Conservation (phyloP, 805 yeast genomes). For the Hagleromyces aurorensis region DNA sequence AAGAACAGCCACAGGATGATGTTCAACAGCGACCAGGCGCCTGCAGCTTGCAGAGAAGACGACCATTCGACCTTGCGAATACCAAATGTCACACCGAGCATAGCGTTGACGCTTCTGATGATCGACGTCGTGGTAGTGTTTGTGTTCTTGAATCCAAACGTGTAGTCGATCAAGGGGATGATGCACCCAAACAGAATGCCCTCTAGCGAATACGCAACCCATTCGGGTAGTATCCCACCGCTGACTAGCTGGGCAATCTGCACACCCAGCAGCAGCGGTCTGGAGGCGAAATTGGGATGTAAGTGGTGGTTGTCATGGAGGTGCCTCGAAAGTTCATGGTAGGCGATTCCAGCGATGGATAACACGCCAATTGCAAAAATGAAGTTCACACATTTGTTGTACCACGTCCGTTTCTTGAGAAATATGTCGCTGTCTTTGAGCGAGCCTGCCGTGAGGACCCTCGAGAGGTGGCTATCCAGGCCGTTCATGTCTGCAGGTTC, state of each 20-base stretch:
- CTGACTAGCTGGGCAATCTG: conserved; percentile 18
- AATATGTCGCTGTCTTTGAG: too few species aligned
- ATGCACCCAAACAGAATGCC: conserved; percentile 53
- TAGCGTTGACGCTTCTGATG: conserved; percentile 37
- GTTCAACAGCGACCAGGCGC: conserved; percentile 55
- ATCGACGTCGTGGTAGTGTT: conserved; percentile 15
- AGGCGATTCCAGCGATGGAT: conserved; percentile 43
- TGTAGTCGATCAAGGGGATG: conserved; percentile 37
- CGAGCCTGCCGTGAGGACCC: too few species aligned
- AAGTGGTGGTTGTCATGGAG: conserved; percentile 44
- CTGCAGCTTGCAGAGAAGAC: conserved; percentile 54
- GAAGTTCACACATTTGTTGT: conserved; percentile 6
- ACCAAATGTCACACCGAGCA: conserved; percentile 65
- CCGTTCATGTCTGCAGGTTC: too few species aligned
- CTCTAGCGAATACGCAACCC: conserved; percentile 36
- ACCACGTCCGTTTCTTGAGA: conserved; percentile 4
- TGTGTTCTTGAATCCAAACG: conserved; percentile 11
- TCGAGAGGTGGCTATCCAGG: too few species aligned
- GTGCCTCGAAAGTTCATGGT: conserved; percentile 45
- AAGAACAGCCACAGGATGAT: conserved; percentile 59
- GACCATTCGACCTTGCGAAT: conserved; percentile 64
- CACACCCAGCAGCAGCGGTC: conserved; percentile 35
- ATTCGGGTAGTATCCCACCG: conserved; percentile 17
- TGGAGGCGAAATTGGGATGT: conserved; percentile 34
- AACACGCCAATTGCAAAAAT: conserved; percentile 20